Base-by-base conservation (phyloP, 805 yeast genomes). In the Zygotorulaspora sp. region DNA sequence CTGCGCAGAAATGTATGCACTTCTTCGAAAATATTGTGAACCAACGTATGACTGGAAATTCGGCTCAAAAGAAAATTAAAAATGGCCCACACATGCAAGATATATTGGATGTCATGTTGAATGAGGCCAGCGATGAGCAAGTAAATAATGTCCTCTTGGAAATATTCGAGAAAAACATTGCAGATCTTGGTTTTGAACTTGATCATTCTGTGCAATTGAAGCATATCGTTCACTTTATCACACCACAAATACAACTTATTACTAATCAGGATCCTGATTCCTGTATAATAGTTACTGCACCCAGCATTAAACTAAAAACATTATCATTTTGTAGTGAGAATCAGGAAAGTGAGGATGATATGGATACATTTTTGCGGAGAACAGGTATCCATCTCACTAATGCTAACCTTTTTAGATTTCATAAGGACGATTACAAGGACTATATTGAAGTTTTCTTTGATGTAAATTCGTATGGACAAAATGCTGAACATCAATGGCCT, bases 191-290 rank as follows among this genome's bases (percentile, higher is more conserved):
- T 5, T 58, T 63, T 1, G 63, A 60, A 2, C 56, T 63, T 29
- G 43, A 57, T 51, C 63, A 39, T 68, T 59, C 50, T 41, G 55
- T 68, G 3, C 67, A 59, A 28, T 76, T 79, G 36, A 75, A 83
- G 29, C 83, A 78, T 54, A 65, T 79, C 44, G 69, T 89, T 20
- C 78, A 78, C 42, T 67, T 90, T 29, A 66, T 82, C 5, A 75
- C 86, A 18, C 96, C 97, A 0, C 96, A 90, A 58, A 75, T 88
- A 32, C 97, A 89, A 55, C 51, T 83, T 17, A 70, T 75, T 32
- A 67, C 75, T 11, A 70, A 69, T 20, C 67, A 68, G 37, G 70
- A 72, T 17, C 71, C 67, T 2, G 77, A 75, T 29, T 66, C 83
- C 2, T 75, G 84, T 35, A 68, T 87, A 9, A 58, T 88, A 22